Base-by-base conservation (phyloP, 345 rosid species). In the Eucalyptus microcorys region DNA sequence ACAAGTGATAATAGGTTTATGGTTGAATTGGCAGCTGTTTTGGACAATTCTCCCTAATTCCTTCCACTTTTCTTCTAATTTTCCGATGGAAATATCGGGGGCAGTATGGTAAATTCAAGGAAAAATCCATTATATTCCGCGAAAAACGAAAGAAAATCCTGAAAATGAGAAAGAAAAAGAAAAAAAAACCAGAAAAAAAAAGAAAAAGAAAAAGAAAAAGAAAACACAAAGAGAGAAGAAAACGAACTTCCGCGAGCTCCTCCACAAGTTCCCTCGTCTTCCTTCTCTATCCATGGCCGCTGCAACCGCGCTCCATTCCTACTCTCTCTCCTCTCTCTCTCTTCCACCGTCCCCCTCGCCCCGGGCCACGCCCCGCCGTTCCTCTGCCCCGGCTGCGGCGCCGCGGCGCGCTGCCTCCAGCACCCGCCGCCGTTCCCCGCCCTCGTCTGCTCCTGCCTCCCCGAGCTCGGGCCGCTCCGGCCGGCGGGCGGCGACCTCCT, bases 251-350 rank as follows among this genome's bases (percentile, higher is more conserved):
- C 47, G 84, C 2, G 30, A 34, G 55, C 88, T 43, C 88, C 91
- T 91, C 96, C 94, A 92, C 95, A 91, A 83, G 87, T 91, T 91
- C 85, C 34, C 68, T 61, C 47, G 7, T 5, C 59, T 52, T 49
- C 84, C 53, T 16, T 37, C 85, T 89, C 86, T 89, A 93, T 92
- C 95, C 90, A 95, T 95, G 99, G 96, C 97, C 80, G 86, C 95
- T 55, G 84, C 90, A 2, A 34, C 59, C 47, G 83, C 88, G 4
- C 55, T 86, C 37, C 81, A 11, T 91, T 92, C 87, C 89, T 57
- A 57, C 45, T 86, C 88, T 55, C 88, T 37, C 52, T 53, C 87
- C 86, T 86, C 89, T 86, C 85, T 88, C 88, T 90, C 57, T 59
- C 91, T 89, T 84, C 88, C 87, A 61, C 88, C 83, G 89, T 88